Evolutionary conservation across 495 filamentous ascomycete species (phyloP).

Genomic region (Trichoderma virens): DNA sequence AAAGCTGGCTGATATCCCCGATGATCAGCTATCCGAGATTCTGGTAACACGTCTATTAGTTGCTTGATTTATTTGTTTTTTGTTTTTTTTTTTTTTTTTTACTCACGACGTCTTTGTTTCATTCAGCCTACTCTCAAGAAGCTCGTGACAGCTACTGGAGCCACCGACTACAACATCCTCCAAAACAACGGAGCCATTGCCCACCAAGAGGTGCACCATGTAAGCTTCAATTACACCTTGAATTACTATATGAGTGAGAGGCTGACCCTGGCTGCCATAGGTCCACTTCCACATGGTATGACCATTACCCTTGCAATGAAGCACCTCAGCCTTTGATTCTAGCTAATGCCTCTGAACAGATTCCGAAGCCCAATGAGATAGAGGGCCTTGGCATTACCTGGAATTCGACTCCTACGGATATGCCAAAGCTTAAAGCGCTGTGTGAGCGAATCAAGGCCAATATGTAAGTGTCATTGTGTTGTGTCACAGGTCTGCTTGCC

Average conservation of each 20-base stretch:
- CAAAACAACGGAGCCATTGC: slow-evolving; percentile 93
- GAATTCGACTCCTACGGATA: slow-evolving; percentile 69
- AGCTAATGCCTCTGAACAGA: slow-evolving; percentile 41
- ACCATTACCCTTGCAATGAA: slow-evolving; percentile 1
- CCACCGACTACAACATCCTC: slow-evolving; percentile 80
- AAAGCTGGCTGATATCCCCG: slow-evolving; percentile 89
- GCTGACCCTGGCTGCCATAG: slow-evolving; percentile 27
- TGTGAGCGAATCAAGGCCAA: slow-evolving; percentile 78
- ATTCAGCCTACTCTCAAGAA: slow-evolving; percentile 76
- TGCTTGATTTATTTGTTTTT: background rate
- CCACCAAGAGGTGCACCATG: slow-evolving; percentile 94
- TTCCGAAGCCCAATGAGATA: slow-evolving; percentile 83
- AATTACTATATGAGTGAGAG: background rate
- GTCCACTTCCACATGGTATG: slow-evolving; percentile 91
- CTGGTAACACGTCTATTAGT: slow-evolving; percentile 48
- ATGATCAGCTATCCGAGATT: slow-evolving; percentile 77
- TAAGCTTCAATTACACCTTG: slow-evolving; percentile 33
- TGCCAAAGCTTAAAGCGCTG: slow-evolving; percentile 74
- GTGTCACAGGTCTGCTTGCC: background rate
- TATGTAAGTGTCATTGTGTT: slow-evolving; percentile 50
- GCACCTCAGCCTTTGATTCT: slow-evolving; percentile 7
- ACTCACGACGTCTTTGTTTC: background rate
- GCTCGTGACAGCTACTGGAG: slow-evolving; percentile 67
- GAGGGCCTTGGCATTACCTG: slow-evolving; percentile 78
- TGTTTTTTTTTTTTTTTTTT: slow-evolving; percentile 1